These are phyloP conservation scores for Malus fusca DNA, from an alignment of 306 rosid genomes.

Conservation along the genomic window DNA sequence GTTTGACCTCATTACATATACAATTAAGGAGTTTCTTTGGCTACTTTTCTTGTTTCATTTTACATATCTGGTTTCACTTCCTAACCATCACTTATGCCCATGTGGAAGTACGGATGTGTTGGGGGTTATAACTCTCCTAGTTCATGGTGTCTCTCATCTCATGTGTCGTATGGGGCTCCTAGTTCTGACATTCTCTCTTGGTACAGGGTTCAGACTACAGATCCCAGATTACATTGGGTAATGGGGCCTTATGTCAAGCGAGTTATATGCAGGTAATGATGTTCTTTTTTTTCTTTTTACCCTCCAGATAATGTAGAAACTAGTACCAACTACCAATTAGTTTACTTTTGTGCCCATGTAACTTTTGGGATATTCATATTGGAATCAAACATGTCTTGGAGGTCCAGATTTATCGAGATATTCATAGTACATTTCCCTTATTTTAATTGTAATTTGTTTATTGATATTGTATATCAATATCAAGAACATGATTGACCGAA, in stretches of 20 bases:
- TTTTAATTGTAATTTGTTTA: too few species aligned
- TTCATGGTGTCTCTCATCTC: neutral
- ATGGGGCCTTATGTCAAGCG: constrained; percentile 79
- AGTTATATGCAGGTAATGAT: constrained; percentile 75
- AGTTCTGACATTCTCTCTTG: neutral
- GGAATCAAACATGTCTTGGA: neutral
- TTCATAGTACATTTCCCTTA: neutral
- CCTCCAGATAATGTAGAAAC: neutral
- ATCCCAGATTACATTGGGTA: constrained; percentile 76
- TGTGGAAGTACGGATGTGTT: too few species aligned
- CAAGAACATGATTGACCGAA: too few species aligned
- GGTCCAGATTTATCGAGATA: neutral
- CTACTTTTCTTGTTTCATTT: neutral
- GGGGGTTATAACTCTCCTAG: too few species aligned
- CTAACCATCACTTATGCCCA: too few species aligned
- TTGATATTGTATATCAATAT: too few species aligned
- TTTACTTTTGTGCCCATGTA: neutral
- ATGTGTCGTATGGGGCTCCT: neutral
- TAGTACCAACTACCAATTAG: neutral
- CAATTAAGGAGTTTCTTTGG: neutral
- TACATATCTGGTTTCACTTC: too few species aligned
- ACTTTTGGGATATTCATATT: neutral
- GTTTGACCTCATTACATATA: neutral
- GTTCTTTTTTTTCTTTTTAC: neutral
- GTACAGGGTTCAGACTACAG: constrained; percentile 79